Base-by-base conservation (phyloP, 2,329 filamentous ascomycete species). In the Botrytis sinoallii region DNA sequence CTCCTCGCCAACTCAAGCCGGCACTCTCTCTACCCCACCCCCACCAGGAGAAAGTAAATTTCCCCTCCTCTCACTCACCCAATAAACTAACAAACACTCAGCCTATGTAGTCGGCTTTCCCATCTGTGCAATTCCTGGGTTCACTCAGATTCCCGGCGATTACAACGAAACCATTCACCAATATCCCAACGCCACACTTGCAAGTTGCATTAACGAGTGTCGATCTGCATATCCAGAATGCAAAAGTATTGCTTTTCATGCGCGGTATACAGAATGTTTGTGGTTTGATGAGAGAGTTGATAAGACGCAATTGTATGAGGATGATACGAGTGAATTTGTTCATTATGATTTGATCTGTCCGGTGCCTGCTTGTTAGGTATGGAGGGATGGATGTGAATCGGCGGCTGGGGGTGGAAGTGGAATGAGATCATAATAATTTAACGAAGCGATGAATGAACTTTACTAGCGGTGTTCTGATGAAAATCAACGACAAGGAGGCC, bases 261-360 rank as follows among this genome's bases (percentile, higher is more conserved):
- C 55, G 4, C 16, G 32, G 16, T 72, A 72, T 40, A 40, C 29
- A 12, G 71, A 72, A 42, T 72, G 71, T 52, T 68, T 72, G 55
- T 72, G 63, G 63, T 72, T 38, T 42, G 32, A 72, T 40, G 35
- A 42, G 32, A 32, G 9, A 35, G 71, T 72, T 3, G 42, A 42
- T 29, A 42, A 40, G 52, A 72, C 71, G 42, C 71, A 69, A 38
- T 42, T 72, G 52, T 72, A 69, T 69, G n/a, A 48, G 25, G 64
- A 69, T 69, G 52, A 48, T 38, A 40, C 22, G 16, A 72, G 71
- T 59, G 71, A 48, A 48, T 69, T 72, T n/a, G 52, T 69, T 42
- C 71, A 72, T 61, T 72, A 68, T n/a, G 71, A 72, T 69, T 68
- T 72, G 25, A 68, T 72, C 52, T 72, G 71, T 16, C 52, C 64